These are phyloP conservation scores for Hypericum perforatum DNA, from an alignment of 345 rosid species.

Conservation along the genomic window DNA sequence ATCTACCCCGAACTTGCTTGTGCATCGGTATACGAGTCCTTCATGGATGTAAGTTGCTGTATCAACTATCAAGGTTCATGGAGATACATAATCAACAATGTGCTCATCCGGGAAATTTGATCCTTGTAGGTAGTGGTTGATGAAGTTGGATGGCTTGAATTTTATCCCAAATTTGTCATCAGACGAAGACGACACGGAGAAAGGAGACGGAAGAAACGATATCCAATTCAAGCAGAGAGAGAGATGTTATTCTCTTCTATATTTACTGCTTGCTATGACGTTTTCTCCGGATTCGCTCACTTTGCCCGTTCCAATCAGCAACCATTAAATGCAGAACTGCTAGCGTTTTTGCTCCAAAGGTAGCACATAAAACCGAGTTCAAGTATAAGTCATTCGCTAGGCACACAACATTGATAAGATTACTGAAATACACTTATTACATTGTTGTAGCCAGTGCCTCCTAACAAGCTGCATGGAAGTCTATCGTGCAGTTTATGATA, in stretches of 20 bases:
- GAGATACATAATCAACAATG: conserved; percentile 9
- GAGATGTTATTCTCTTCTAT: conserved; percentile 49
- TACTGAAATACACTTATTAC: conserved; percentile 8
- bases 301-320: conserved; percentile 46
- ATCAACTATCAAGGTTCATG: conserved; percentile 4
- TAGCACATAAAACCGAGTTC: conserved; percentile 13
- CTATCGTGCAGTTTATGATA: conserved; percentile 54
- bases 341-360: conserved; percentile 52
- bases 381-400: not conserved
- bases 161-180: conserved; percentile 28
- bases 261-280: conserved; percentile 58
- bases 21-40: conserved; percentile 39
- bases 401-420: conserved; percentile 1
- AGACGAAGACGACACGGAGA: conserved; percentile 17
- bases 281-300: conserved; percentile 64
- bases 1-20: conserved; percentile 45
- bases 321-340: conserved; percentile 37
- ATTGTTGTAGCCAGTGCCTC: conserved; percentile 43
- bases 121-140: conserved; percentile 42
- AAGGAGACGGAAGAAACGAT: conserved; percentile 41
- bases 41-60: conserved; percentile 43
- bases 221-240: conserved; percentile 52
- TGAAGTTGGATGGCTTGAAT: conserved; percentile 69
- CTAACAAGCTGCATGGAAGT: conserved; percentile 48
- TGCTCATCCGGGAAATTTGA: conserved; percentile 2